Evolutionary conservation across 257 asterid species (phyloP), one percentile per base, ranked within the genome.

Genomic region (Solanum rostratum): DNA sequence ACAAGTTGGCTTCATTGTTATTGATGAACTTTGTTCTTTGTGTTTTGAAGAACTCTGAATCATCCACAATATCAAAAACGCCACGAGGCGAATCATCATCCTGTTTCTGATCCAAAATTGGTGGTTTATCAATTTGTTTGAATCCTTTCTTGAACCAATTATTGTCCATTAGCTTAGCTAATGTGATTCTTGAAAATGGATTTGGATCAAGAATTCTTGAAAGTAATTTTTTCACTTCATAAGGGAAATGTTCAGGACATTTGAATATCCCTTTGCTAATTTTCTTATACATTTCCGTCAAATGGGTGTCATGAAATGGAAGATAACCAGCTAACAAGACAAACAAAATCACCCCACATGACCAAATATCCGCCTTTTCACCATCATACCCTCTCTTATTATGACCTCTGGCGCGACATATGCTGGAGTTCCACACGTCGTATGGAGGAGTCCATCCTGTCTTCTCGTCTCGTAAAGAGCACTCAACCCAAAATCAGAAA

Each of bases 391-490:
- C 86, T 57, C 37, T 84, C 18, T 78, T 84, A 7, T 55, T 20
- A 84, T 43, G 41, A 84, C 83, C 78, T 84, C 86, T 3, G 86
- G 86, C 4, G 68, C 66, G 9, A 11, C 86, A 6, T 57, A 84
- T 24, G 83, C 86, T 59, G 83, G 86, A 10, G 86, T 84, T 14
- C 86, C 83, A 74, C 83, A 84, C 6, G 78, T 65, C n/a, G 82
- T 83, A 39, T 53, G 81, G 5, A 69, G 22, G 37, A 83, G 78
- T 0, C 82, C 71, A 22, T 83, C 85, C 24, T 83, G 81, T 62
- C 78, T 6, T 59, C 37, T 30, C 1, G 39, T 39, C 41, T 83
- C 82, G 6, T 19, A 53, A 79, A 68, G 68, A 10, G 85, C 82
- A 43, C 65, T 62, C 41, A 83, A 46, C 24, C 86, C 86, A 5